Percentiles rank a stretch among this genome's conserved stretches.
phyloP scores from a whole-genome alignment of 352 stramenopile species.

The Pythium apleroticum region DNA sequence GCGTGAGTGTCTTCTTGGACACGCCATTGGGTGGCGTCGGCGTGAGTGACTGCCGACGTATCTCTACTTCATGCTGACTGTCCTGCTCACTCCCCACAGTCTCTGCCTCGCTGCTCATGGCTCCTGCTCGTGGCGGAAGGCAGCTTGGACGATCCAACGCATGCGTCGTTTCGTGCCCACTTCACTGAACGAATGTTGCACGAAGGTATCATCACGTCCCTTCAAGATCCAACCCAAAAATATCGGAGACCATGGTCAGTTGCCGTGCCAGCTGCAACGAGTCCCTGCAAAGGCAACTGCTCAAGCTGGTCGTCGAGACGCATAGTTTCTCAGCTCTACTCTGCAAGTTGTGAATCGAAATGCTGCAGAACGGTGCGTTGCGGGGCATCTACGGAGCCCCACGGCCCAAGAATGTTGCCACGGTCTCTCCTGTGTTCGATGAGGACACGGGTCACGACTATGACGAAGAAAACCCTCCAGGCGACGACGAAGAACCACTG shows the following conservation, averaged over 20 bases:
- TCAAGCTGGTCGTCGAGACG: neutral
- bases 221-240: constrained; percentile 4
- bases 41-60: neutral
- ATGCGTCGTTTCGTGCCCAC: constrained; percentile 3
- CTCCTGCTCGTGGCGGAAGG: too few relatives aligned
- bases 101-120: constrained; percentile 4
- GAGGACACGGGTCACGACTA: constrained; percentile 28
- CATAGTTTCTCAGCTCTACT: neutral
- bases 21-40: constrained; percentile 9
- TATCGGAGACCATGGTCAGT: constrained; percentile 1
- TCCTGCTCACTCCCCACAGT: neutral
- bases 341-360: neutral
- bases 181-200: constrained; percentile 2
- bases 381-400: constrained; percentile 40
- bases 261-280: neutral
- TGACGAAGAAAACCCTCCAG: constrained; percentile 29
- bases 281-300: neutral
- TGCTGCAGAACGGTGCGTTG: constrained; percentile 42
- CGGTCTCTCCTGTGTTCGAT: constrained; percentile 51
- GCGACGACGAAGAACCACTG: constrained; percentile 13
- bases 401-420: constrained; percentile 51
- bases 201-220: neutral
- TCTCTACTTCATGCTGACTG: neutral
- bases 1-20: constrained; percentile 26
- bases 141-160: neutral